Conservation (phyloP, 352 stramenopile genomes). For the Globisporangium parvum region DNA sequence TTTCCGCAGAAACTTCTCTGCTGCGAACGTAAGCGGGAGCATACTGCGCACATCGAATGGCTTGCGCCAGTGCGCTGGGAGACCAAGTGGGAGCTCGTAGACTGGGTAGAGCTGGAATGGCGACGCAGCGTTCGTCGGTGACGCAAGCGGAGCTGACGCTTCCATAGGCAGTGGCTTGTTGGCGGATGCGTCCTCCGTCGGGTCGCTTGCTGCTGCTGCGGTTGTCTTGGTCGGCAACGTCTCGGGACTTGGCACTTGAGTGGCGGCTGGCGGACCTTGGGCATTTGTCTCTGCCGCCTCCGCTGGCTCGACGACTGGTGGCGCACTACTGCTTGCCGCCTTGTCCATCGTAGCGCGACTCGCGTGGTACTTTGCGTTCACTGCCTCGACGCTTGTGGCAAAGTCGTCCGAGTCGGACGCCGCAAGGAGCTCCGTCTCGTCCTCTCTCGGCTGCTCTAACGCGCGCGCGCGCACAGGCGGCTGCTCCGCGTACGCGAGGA, state of each 20-base stretch:
- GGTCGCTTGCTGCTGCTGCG: neutral
- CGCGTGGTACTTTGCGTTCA: conserved; percentile 1
- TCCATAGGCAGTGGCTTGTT: neutral
- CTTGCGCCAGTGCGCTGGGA: conserved; percentile 30
- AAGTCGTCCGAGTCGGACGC: neutral
- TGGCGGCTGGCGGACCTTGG: neutral
- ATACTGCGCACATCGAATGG: conserved; percentile 35
- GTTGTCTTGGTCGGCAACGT: neutral
- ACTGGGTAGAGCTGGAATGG: conserved; percentile 30
- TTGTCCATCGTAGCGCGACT: neutral
- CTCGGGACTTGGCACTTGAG: no score
- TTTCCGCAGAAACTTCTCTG: conserved; percentile 48
- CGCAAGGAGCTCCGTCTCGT: neutral
- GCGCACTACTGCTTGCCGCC: no score
- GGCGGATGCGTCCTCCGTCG: no score
- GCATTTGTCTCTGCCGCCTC: neutral
- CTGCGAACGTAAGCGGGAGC: conserved; percentile 47
- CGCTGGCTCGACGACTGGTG: no score
- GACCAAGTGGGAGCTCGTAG: conserved; percentile 35
- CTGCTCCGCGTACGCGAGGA: conserved; percentile 50
- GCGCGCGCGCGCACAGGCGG: neutral
- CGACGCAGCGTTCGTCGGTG: neutral
- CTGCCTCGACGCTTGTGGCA: neutral
- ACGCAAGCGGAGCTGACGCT: neutral
- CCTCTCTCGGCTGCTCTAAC: neutral